phyloP scores from a whole-genome alignment of 257 asterid species.

The Fraxinus americana region DNA sequence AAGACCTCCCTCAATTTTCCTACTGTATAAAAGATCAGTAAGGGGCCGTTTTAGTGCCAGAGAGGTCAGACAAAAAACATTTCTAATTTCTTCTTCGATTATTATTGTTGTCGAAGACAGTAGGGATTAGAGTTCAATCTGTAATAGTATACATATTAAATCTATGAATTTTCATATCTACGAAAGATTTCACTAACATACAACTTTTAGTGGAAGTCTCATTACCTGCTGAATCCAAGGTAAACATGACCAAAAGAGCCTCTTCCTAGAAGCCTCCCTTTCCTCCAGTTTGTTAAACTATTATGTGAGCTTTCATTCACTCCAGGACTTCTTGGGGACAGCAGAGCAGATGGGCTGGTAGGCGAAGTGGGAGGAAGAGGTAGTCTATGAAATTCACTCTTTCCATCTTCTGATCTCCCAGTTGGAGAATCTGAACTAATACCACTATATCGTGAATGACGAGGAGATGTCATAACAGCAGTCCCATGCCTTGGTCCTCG shows the following conservation, averaged over 20 bases:
- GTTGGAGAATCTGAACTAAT: conserved; percentile 65
- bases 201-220: conserved; percentile 14
- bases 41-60: not conserved
- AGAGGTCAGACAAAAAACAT: not conserved
- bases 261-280: conserved; percentile 92
- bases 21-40: not conserved
- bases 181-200: not conserved
- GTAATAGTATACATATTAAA: too few relatives aligned
- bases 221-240: conserved; percentile 89
- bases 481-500: conserved; percentile 54
- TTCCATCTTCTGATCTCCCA: conserved; percentile 65
- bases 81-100: too few relatives aligned
- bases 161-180: not conserved
- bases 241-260: conserved; percentile 99
- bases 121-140: not conserved
- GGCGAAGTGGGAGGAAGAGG: conserved; percentile 98
- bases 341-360: conserved; percentile 68
- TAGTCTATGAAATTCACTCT: conserved; percentile 64
- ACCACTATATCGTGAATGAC: conserved; percentile 63
- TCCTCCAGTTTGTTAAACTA: conserved; percentile 80
- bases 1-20: not conserved
- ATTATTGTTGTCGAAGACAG: too few relatives aligned
- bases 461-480: conserved; percentile 61
- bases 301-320: conserved; percentile 43
- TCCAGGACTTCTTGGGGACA: conserved; percentile 70